Evolutionary conservation across 2,329 filamentous ascomycete species (phyloP), one percentile per base, ranked within the genome.

Genomic region (Cercospora zeae-maydis): DNA sequence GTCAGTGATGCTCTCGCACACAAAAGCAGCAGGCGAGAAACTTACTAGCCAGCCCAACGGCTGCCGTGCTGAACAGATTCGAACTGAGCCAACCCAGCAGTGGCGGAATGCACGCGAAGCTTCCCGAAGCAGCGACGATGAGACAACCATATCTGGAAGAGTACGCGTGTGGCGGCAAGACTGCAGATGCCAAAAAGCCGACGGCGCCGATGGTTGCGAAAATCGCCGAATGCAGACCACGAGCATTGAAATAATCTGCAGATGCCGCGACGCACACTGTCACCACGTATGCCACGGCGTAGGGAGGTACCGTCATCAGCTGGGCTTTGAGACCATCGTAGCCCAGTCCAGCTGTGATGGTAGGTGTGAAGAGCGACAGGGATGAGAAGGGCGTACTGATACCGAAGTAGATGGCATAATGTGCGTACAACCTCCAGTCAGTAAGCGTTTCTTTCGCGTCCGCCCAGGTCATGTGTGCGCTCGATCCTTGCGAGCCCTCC

Each of bases 81-180:
- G 84, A 86, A 8, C 85, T 86, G 6, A 90, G 78, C 88, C 87
- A 90, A n/a, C 87, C 87, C 1, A 89, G 79, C 63, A 91, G 80
- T 0, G 88, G 87, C 0, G 88, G 88, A 51, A 90, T 88, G 67
- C 85, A 88, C 0, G 86, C 82, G 65, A 91, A 91, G 0, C 87
- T 80, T 1, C 89, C 88, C 1, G 84, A 83, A 1, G 86, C 81
- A 0, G 87, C 88, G 39, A 91, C 78, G 33, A 91, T 88, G 9
- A 91, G 81, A 65, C 86, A 88, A 36, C 85, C 88, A 71, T 91
- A 91, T n/a, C 88, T 84, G 14, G 78, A 73, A 70, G 79, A 68
- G 70, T 88, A 90, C 2, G 84, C 80, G 45, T 84, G 78, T 0
- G 86, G 75, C 0, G 88, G 86, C 1, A 90, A 79, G 1, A 85